Evolutionary conservation across 306 rosid genomes (phyloP), one percentile per base, ranked within the genome.

Genomic region (Dryas octopetala): DNA sequence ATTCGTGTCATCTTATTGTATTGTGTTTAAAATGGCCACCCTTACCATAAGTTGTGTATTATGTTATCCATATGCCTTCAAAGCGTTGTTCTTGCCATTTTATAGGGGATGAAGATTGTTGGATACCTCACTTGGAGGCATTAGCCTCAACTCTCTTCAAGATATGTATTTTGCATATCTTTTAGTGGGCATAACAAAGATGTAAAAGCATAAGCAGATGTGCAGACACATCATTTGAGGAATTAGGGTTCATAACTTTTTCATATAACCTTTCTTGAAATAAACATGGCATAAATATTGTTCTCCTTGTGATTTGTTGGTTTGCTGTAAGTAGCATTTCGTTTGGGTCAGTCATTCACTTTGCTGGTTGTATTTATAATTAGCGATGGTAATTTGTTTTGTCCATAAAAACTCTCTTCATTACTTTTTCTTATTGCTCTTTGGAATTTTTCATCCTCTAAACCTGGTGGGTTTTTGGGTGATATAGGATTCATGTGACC

Each of bases 401-500:
- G 14, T 41, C 2, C 50, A 3, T 60, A 59, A 4, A 45, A 38
- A 26, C 15, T 46, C 2, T 23, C 26, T 72, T 66, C 51, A 19
- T 16, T 65, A 12, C 58, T 83, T 74, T 12, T 52, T 63, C 40
- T 38, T 61, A 14, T 11, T 50, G 47, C 58, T 67, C 47, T 77
- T 62, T 51, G 38, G 59, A 77, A 49, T 72, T 38, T 38, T 63
- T 71, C 38, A 26, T 55, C 62, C 70, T 61, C 68, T 74, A 69
- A 71, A 63, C 72, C 38, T 74, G 23, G 70, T 68, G 66, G 77
- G 23, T 52, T 48, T 40, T 82, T 80, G 80, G 80, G 68, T 63
- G 66, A 41, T 77, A 68, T 82, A 95, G 98, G 97, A 91, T 74
- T 90, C 93, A 0, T 89, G 87, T 77, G 96, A 90, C 85, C 97